Evolutionary conservation across 2,329 filamentous ascomycete genomes (phyloP), one percentile per base, ranked within the genome.

Genomic region (Zasmidium angulare): DNA sequence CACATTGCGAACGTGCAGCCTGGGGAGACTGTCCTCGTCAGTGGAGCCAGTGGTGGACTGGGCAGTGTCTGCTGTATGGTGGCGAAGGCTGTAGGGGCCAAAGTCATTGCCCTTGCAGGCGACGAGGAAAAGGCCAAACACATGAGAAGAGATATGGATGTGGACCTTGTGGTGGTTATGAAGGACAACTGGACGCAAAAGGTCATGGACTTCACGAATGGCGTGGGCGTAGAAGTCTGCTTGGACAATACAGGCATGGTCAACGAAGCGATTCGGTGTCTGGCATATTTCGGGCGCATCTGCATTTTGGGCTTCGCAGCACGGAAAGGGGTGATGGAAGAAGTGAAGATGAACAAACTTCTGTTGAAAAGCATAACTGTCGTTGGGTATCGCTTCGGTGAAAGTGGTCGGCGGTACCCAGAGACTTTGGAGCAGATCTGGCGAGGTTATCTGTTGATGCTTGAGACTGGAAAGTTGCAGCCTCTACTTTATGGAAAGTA

Each of bases 231-330:
- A 1, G 79, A 87, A 71, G 76, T 85, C 0, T 81, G 86, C 12
- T 83, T 82, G 65, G 84, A 87, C 71, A 78, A 80, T 7, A 83
- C 86, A 11, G 84, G 84, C 0, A 75, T 83, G 22, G 82, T 53
- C 7, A 78, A 81, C 60, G 78, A 78, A 59, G 82, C 81, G 43
- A 68, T 87, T 24, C 79, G 79, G 59, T 84, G 82, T 63, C 71
- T 84, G 29, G 82, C 76, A 22, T 81, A 84, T 67, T 76, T 78
- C 36, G 84, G 84, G 0, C 73, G 79, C 29, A 71, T 87, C 19
- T 76, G 87, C 1, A 74, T 87, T 24, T 77, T 86, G 1, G 84
- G 84, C 0, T 87, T 87, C 67, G 84, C 83, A 4, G 84, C 81
- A 0, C 74, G 79, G 51, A 77, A 72, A 17, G 81, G 82, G 0